Evolutionary conservation across 108 stramenopile species (phyloP).

Genomic region (Skeletonema menzelii): DNA sequence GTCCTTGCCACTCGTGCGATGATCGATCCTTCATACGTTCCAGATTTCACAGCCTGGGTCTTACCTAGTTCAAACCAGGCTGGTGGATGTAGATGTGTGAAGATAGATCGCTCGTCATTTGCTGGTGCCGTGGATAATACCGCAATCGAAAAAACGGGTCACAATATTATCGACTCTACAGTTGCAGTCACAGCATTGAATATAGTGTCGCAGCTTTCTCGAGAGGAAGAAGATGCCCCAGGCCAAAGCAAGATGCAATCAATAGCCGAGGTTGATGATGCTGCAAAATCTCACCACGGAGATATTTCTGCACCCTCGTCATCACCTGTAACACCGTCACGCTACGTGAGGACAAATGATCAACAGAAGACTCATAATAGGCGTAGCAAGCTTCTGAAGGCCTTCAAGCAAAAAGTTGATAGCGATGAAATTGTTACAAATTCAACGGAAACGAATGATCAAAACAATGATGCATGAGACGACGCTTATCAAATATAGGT

Average conservation of each 20-base stretch:
- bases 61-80: slow-evolving; percentile 29
- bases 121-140: slow-evolving; percentile 75
- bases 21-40: slow-evolving; percentile 51
- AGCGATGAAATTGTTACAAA: neutral
- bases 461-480: slow-evolving; percentile 1
- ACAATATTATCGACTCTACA: neutral
- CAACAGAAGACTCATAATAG: slow-evolving; percentile 22
- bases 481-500: neutral
- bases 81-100: slow-evolving; percentile 77
- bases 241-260: neutral
- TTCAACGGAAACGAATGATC: neutral
- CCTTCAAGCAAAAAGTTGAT: slow-evolving; percentile 18
- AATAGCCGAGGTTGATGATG: neutral
- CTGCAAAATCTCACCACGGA: neutral
- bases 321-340: neutral
- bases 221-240: neutral
- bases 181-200: neutral
- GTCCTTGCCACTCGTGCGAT: slow-evolving; percentile 80
- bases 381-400: slow-evolving; percentile 37
- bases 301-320: neutral
- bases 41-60: slow-evolving; percentile 90
- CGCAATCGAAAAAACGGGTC: slow-evolving; percentile 55
- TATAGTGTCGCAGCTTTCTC: neutral
- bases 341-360: slow-evolving; percentile 11
- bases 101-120: slow-evolving; percentile 54